Evolutionary conservation across 805 yeast species (phyloP), one percentile per base, ranked within the genome.

Genomic region (Starmerella bombicola): DNA sequence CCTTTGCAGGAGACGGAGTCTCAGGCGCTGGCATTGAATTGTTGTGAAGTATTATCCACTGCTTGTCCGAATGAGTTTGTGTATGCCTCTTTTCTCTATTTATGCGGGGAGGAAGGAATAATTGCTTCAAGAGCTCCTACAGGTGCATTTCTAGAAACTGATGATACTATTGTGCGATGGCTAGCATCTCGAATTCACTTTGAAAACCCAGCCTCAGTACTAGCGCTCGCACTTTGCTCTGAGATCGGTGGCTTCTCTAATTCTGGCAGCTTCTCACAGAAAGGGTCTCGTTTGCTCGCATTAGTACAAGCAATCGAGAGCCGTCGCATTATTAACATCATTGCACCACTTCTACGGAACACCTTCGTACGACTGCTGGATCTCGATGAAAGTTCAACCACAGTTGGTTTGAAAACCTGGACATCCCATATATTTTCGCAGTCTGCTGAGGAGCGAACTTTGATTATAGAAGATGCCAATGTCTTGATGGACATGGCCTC

Each of bases 261-360:
- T 12, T 37, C 39, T n/a, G 20, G 8, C 19, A 23, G 6, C 35
- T 41, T 41, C 18, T 8, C 38, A 4, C 16, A 19, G 15, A 28
- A 17, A 7, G 25, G 37, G 3, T 20, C 22, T 13, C 5, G 43
- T 4, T n/a, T 38, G 29, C 29, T 44, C 8, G 37, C 33, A n/a
- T 20, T 44, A 12, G 22, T 46, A 17, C 16, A 18, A 5, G 26
- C 19, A 10, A 21, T 46, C 10, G 4, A 30, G 18, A 40, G 38
- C 37, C 37, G 45, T 7, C 26, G 33, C 2, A 37, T 35, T 10
- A 38, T 44, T 6, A 30, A 24, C 23, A 15, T 38, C 18, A 32
- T 46, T 13, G 38, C 43, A 12, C 50, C 47, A 15, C 37, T 46
- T 9, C 38, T 46, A 9, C 21, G 40, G 17, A 34, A 35, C 6